Evolutionary conservation across 768 basidiomycete genomes (phyloP), one percentile per base, ranked within the genome.

Genomic region (Hebeloma cylindrosporum): DNA sequence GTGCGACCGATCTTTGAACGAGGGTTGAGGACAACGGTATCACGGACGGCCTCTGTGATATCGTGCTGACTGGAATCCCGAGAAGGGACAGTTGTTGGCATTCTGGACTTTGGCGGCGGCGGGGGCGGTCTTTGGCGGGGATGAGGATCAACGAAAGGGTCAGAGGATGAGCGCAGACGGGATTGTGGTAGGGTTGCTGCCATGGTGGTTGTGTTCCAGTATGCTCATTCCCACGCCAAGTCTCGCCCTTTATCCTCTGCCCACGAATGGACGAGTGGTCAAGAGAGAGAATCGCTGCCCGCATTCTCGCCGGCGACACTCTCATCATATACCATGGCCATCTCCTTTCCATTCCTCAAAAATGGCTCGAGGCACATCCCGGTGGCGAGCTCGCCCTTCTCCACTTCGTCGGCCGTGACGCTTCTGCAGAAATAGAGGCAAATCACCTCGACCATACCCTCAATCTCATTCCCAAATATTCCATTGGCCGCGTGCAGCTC

Each of bases 381-480:
- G 96, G 96, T 31, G 93, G 95, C 28, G 64, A 79, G 3, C 83
- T 97, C 37, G 78, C 93, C 10, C 80, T 99, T 45, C 81, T 95
- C 18, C 96, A 99, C 67, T 97, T 93, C 57, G 83, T 97, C 30
- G 96, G 95, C 3, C 78, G 95, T 43, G 94, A 99, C 61, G 94
- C 95, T 0, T 80, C 90, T 0, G 88, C 95, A 69, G 96, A 99
- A 64, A 88, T 98, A 25, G 80, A 90, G 50, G 95, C 93, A 16
- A 97, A 88, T 68, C 96, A 99, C 61, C 72, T 73, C 5, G 74
- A 79, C 27, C 64, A 75, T 34, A 80, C 75, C 37, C 69, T 82
- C 41, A 64, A 68, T 7, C 70, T 77, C 45, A 74, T 93, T 51
- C 63, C 71, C 14, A 72, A 71, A 9, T 95, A 83, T 60, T 75